These are phyloP conservation scores for Solanum stenotomum DNA, from an alignment of 257 asterid genomes.

Conservation along the genomic window DNA sequence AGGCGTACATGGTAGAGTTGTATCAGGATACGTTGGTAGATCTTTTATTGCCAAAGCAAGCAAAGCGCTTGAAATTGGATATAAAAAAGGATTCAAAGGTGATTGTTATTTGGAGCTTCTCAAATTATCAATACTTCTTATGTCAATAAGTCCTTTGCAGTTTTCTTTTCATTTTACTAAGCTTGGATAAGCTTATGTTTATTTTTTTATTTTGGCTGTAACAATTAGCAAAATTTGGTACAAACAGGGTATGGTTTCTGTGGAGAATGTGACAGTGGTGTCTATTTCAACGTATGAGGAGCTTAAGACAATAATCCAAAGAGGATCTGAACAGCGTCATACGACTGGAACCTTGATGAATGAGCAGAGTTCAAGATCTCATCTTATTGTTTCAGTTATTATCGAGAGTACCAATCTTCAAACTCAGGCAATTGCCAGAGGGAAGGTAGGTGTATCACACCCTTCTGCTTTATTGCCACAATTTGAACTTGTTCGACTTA, in stretches of 20 bases:
- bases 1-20: slow-evolving; percentile 95
- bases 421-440: slow-evolving; percentile 86
- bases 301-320: slow-evolving; percentile 45
- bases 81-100: slow-evolving; percentile 95
- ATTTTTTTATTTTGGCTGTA: not conserved
- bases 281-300: slow-evolving; percentile 75
- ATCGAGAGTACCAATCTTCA: slow-evolving; percentile 93
- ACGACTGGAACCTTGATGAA: slow-evolving; percentile 86
- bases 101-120: not conserved
- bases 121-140: not conserved
- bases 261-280: slow-evolving; percentile 64
- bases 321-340: slow-evolving; percentile 90
- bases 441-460: slow-evolving; percentile 55
- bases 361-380: slow-evolving; percentile 96
- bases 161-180: not conserved
- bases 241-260: slow-evolving; percentile 83
- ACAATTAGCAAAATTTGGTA: slow-evolving; percentile 9
- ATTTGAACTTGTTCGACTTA: not conserved
- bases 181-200: not conserved
- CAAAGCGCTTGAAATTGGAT: slow-evolving; percentile 65
- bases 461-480: not conserved
- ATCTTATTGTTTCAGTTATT: slow-evolving; percentile 74
- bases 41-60: slow-evolving; percentile 67
- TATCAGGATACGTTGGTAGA: slow-evolving; percentile 87
- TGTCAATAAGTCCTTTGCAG: not conserved